These are phyloP conservation scores for Penicillium cinerascens DNA, from an alignment of 495 filamentous ascomycete species.

Conservation along the genomic window DNA sequence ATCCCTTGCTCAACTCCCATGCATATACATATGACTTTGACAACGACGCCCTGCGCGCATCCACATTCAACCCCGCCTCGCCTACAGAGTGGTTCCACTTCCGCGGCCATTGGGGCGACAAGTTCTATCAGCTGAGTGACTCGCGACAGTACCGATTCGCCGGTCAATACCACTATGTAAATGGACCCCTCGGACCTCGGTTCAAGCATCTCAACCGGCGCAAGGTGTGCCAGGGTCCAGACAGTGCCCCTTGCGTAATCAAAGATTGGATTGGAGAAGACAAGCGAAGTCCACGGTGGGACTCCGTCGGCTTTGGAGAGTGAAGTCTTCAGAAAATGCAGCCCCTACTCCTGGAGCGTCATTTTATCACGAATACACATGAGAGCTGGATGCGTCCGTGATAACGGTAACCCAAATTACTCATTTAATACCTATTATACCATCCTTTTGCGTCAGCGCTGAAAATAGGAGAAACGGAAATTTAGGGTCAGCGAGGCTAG, in stretches of 20 bases:
- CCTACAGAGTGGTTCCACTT: slow-evolving; percentile 89
- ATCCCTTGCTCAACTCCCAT: slow-evolving; percentile 74
- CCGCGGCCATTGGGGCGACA: slow-evolving; percentile 88
- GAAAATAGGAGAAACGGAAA: too few species aligned
- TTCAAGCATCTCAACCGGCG: slow-evolving; percentile 77
- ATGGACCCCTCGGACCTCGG: slow-evolving; percentile 83
- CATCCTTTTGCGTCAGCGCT: too few species aligned
- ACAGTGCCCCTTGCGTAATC: slow-evolving; percentile 40
- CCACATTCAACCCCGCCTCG: slow-evolving; percentile 56
- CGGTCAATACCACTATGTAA: slow-evolving; percentile 90
- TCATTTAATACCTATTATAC: too few species aligned
- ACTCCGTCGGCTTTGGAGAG: slow-evolving; percentile 16
- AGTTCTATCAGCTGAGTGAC: slow-evolving; percentile 77
- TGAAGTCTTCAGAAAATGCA: too few species aligned
- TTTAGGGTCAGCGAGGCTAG: too few species aligned
- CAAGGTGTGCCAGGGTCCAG: slow-evolving; percentile 66
- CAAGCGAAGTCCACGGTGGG: slow-evolving; percentile 33
- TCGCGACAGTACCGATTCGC: slow-evolving; percentile 77
- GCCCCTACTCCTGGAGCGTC: too few species aligned
- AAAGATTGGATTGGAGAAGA: slow-evolving; percentile 42
- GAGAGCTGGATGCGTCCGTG: too few species aligned
- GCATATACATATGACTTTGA: slow-evolving; percentile 72
- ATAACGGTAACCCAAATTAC: too few species aligned
- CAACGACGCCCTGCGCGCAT: slow-evolving; percentile 50
- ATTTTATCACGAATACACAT: too few species aligned